Evolutionary conservation across 495 filamentous ascomycete genomes (phyloP).

Genomic region (Lophium mytilinum): DNA sequence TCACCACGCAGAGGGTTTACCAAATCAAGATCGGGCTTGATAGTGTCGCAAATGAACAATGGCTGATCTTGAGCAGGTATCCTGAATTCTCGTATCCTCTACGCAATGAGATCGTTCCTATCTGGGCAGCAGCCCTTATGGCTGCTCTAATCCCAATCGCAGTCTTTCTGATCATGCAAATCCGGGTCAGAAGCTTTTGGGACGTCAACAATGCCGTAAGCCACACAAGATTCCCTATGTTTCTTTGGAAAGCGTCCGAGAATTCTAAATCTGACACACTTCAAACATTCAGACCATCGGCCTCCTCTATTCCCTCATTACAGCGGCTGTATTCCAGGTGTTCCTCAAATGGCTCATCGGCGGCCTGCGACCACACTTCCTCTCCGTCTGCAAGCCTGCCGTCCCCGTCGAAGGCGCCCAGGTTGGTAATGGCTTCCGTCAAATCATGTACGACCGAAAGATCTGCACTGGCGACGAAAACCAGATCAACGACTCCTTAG

Average conservation of each 20-base stretch:
- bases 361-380: constrained; percentile 46
- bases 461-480: constrained; percentile 43
- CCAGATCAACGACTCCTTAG: constrained; percentile 41
- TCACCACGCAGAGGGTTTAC: too few species aligned
- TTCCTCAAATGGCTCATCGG: constrained; percentile 46
- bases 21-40: too few species aligned
- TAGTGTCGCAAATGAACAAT: too few species aligned
- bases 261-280: background rate
- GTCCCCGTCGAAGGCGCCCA: constrained; percentile 21
- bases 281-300: constrained; percentile 37
- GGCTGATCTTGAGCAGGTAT: constrained; percentile 10
- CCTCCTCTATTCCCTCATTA: constrained; percentile 51
- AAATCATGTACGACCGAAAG: constrained; percentile 43
- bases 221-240: background rate
- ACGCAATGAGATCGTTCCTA: constrained; percentile 55
- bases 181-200: constrained; percentile 58
- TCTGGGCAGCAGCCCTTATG: constrained; percentile 50
- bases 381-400: constrained; percentile 43
- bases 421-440: constrained; percentile 38
- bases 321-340: constrained; percentile 49
- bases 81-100: constrained; percentile 54
- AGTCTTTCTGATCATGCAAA: constrained; percentile 43
- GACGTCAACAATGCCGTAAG: constrained; percentile 51
- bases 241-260: background rate
- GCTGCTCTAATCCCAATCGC: constrained; percentile 47